Evolutionary conservation across 2,329 filamentous ascomycete genomes (phyloP).

Genomic region (Erysiphe neolycopersici): DNA sequence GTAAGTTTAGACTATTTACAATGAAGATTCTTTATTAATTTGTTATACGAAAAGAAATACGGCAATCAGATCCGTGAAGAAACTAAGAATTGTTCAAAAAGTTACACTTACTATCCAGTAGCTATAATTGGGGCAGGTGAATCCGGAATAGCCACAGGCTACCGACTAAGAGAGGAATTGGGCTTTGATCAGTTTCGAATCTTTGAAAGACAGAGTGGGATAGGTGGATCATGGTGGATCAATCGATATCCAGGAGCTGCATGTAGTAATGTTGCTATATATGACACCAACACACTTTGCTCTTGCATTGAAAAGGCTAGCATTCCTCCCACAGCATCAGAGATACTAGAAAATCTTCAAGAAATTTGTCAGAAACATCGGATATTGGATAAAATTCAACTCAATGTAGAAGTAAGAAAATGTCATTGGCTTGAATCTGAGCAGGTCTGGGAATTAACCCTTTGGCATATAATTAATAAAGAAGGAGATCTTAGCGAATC

Average conservation of each 20-base stretch:
- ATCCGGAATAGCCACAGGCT: conserved; percentile 12
- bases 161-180: conserved; percentile 10
- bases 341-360: conserved; percentile 45
- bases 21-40: no score
- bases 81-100: conserved; percentile 15
- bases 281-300: conserved; percentile 41
- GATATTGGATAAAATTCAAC: conserved; percentile 28
- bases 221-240: conserved; percentile 27
- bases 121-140: conserved; percentile 13
- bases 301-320: conserved; percentile 44
- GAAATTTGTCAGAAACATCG: conserved; percentile 25
- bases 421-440: conserved; percentile 10
- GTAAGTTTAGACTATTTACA: no score
- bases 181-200: conserved; percentile 16
- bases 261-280: conserved; percentile 15
- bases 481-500: conserved; percentile 24
- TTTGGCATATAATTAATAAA: conserved; percentile 21
- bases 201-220: conserved; percentile 25
- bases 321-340: conserved; percentile 37
- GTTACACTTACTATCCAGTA: conserved; percentile 17
- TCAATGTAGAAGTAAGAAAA: conserved; percentile 27
- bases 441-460: neutral
- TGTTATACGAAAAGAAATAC: conserved; percentile 5
- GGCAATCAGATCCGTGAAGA: conserved; percentile 14
- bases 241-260: conserved; percentile 16